These are phyloP conservation scores for Massospora cicadina DNA, from an alignment of 371 early-diverging fungal genomes.

Conservation along the genomic window DNA sequence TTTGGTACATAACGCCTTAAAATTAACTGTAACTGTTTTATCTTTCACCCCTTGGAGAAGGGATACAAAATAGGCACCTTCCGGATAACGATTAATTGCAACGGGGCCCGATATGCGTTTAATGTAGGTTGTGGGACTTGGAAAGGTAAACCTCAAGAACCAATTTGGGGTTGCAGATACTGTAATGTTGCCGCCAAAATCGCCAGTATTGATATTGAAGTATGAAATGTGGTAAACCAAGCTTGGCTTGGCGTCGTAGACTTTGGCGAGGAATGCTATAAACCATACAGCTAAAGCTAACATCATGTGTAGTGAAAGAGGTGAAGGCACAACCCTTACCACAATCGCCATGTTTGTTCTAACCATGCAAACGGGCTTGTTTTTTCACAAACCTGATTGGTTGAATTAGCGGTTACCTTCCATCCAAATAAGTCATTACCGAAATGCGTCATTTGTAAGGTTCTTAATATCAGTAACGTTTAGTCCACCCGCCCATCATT, in stretches of 20 bases:
- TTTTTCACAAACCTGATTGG: too few species aligned
- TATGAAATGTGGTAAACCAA: not conserved
- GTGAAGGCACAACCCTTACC: too few species aligned
- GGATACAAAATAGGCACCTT: not conserved
- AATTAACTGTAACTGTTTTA: not conserved
- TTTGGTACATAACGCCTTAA: not conserved
- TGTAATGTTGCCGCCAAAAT: not conserved
- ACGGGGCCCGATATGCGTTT: not conserved
- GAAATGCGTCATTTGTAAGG: too few species aligned
- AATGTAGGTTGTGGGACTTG: not conserved
- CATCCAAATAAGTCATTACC: too few species aligned
- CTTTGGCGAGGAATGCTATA: too few species aligned
- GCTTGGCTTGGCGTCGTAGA: not conserved
- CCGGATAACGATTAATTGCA: not conserved
- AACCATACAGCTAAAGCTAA: too few species aligned
- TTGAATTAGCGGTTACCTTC: too few species aligned
- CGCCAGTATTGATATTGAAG: not conserved
- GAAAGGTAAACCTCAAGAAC: slow-evolving; percentile 5
- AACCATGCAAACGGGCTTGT: too few species aligned
- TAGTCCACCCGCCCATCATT: too few species aligned
- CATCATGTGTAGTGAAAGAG: too few species aligned
- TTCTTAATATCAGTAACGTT: too few species aligned
- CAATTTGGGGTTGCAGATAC: not conserved
- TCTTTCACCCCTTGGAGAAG: not conserved
- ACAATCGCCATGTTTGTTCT: too few species aligned